phyloP scores from a whole-genome alignment of 345 rosid genomes.

The Ceriops zippeliana region DNA sequence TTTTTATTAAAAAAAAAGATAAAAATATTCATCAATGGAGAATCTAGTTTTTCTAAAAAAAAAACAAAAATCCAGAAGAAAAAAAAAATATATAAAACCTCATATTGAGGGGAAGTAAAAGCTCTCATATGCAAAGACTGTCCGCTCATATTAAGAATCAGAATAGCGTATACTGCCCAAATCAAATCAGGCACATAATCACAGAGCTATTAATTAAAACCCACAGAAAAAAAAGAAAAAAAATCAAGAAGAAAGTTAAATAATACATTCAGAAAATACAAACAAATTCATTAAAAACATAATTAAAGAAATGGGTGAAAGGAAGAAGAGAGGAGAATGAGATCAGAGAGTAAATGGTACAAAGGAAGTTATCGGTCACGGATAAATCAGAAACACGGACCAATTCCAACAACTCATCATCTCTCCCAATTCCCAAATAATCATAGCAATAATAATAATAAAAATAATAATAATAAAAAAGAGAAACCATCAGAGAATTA shows the following conservation, averaged over 20 bases:
- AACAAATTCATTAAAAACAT: neutral
- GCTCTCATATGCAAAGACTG: constrained; percentile 8
- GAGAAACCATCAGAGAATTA: constrained; percentile 19
- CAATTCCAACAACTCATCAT: constrained; percentile 20
- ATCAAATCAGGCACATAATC: constrained; percentile 12
- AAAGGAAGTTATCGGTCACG: constrained; percentile 4
- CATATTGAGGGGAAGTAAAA: neutral
- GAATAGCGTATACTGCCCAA: constrained; percentile 22
- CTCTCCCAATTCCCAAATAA: constrained; percentile 6
- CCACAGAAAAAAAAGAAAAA: neutral
- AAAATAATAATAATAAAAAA: too few species aligned
- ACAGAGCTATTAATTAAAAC: constrained; percentile 6
- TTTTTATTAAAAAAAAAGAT: too few species aligned
- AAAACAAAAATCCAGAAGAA: neutral
- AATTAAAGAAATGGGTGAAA: too few species aligned
- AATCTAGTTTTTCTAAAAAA: neutral
- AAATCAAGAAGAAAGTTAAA: neutral
- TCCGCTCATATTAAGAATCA: constrained; percentile 12
- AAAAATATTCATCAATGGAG: too few species aligned
- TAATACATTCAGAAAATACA: too few species aligned
- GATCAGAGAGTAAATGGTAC: constrained; percentile 18
- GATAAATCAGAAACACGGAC: constrained; percentile 24
- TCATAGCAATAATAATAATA: too few species aligned
- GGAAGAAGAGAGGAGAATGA: neutral
- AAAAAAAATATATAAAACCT: too few species aligned